phyloP scores from a whole-genome alignment of 176 grass and related monocot genomes.

The barley (Hordeum vulgare) region DNA sequence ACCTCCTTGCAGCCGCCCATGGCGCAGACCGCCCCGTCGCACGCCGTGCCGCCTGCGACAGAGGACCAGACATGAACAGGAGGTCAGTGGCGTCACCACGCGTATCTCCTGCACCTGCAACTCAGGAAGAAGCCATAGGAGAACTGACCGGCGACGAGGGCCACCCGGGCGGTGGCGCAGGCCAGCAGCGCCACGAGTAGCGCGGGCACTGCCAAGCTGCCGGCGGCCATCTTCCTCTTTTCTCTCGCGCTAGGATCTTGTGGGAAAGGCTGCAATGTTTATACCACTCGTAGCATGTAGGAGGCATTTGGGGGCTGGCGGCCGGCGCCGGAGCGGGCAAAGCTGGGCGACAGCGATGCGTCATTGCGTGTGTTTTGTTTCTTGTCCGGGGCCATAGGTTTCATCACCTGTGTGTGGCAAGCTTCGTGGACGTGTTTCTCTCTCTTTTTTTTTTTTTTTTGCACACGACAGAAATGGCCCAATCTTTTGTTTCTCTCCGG shows the following conservation, averaged over 20 bases:
- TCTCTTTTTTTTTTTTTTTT: not conserved
- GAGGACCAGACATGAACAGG: not conserved
- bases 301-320: not conserved
- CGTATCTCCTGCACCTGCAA: not conserved
- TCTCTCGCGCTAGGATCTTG: not conserved
- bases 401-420: not conserved
- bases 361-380: not conserved
- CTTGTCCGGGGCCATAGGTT: not conserved
- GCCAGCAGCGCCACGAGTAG: not conserved
- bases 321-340: not conserved
- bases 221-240: not conserved
- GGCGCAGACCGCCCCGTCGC: slow-evolving; percentile 16
- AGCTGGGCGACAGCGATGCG: not conserved
- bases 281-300: not conserved
- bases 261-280: not conserved
- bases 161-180: not conserved
- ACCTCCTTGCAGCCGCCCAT: slow-evolving; percentile 19
- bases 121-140: not conserved
- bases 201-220: not conserved
- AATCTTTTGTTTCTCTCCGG: not conserved
- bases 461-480: not conserved
- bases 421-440: too few relatives aligned
- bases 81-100: not conserved
- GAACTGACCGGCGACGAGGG: not conserved
- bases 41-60: not conserved